A percentile compares a stretch with the other conserved stretches of the same genome.
Conservation (phyloP, 768 basidiomycete genomes). For the Tephrocybe sp. region DNA sequence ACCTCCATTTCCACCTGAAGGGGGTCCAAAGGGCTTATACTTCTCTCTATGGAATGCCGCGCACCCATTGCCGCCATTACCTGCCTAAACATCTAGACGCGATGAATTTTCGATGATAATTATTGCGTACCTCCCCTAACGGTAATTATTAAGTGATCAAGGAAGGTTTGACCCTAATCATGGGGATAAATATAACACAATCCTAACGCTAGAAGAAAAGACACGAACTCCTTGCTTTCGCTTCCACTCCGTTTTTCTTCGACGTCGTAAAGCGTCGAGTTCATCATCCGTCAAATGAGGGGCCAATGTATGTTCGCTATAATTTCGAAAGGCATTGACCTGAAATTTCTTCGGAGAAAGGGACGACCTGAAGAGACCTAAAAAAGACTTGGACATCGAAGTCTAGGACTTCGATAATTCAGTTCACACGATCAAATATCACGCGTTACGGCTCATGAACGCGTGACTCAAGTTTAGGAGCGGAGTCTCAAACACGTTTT, state of each 20-base stretch:
- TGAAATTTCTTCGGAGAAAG: neutral
- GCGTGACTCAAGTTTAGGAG: conserved; percentile 11
- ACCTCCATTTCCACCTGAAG: conserved; percentile 93
- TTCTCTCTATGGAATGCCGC: conserved; percentile 93
- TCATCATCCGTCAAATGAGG: conserved; percentile 21
- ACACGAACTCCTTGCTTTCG: conserved; percentile 61
- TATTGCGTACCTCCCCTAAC: conserved; percentile 62
- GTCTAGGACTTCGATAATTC: no score
- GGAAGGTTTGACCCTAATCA: conserved; percentile 70
- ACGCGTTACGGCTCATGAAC: conserved; percentile 7
- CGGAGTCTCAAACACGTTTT: conserved; percentile 17
- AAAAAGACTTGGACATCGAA: conserved; percentile 14
- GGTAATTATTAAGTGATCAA: conserved; percentile 80
- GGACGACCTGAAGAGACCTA: conserved; percentile 5
- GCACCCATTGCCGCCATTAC: conserved; percentile 87
- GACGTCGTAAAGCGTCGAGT: conserved; percentile 39
- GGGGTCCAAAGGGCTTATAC: conserved; percentile 78
- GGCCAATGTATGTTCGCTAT: conserved; percentile 3
- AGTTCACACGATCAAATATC: neutral
- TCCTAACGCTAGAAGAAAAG: neutral
- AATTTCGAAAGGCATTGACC: neutral
- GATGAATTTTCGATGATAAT: neutral
- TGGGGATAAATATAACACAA: conserved; percentile 8
- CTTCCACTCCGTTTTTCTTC: conserved; percentile 72
- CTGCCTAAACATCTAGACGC: conserved; percentile 32